Conservation (phyloP, 257 asterid species). For the Jacaranda mimosifolia region DNA sequence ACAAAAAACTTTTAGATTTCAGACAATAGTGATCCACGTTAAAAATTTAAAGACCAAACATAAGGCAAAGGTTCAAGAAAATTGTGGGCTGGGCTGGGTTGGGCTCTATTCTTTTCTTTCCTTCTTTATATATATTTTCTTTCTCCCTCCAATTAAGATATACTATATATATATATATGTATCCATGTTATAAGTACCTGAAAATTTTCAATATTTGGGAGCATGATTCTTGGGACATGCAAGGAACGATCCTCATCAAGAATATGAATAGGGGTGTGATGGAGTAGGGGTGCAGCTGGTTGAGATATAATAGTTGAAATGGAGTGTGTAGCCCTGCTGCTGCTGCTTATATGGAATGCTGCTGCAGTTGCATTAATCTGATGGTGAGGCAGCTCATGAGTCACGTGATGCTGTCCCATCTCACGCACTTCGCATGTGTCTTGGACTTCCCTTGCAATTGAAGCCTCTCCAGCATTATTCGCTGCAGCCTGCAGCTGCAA, state of each 20-base stretch:
- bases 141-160: too few species aligned
- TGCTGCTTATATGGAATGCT: slow-evolving; percentile 61
- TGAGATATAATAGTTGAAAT: slow-evolving; percentile 74
- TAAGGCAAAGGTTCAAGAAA: too few species aligned
- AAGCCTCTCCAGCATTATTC: slow-evolving; percentile 62
- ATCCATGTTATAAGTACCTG: slow-evolving; percentile 59
- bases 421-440: slow-evolving; percentile 70
- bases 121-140: too few species aligned
- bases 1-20: too few species aligned
- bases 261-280: slow-evolving; percentile 64
- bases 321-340: slow-evolving; percentile 80
- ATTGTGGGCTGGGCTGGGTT: too few species aligned
- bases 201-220: slow-evolving; percentile 59
- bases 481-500: slow-evolving; percentile 57
- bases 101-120: too few species aligned
- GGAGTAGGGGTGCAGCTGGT: slow-evolving; percentile 57
- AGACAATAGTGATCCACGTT: too few species aligned
- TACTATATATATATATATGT: neutral
- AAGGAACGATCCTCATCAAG: slow-evolving; percentile 78
- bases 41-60: too few species aligned
- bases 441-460: slow-evolving; percentile 63
- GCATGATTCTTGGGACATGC: slow-evolving; percentile 72
- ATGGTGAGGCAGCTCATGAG: slow-evolving; percentile 6
- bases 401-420: slow-evolving; percentile 64
- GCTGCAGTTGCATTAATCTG: slow-evolving; percentile 40